Percentiles rank a stretch among this genome's conserved stretches.
These are phyloP conservation scores for Boletus speciosus DNA, from an alignment of 768 basidiomycete species.

Conservation along the genomic window DNA sequence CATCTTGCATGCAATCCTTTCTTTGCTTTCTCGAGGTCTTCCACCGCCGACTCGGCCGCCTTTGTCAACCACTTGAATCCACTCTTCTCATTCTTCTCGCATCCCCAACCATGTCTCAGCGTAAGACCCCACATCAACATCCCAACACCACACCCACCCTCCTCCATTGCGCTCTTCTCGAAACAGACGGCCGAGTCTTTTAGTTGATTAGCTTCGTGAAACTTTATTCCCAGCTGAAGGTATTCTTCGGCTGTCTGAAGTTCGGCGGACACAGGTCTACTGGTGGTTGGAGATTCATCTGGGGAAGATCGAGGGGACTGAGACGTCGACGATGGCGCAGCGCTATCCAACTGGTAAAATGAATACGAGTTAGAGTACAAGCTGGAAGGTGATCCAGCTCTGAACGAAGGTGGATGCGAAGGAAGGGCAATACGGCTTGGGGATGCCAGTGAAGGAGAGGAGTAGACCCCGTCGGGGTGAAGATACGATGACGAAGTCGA, in stretches of 20 bases:
- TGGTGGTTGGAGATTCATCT: constrained; percentile 14
- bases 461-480: constrained; percentile 14
- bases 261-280: constrained; percentile 18
- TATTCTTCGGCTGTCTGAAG: constrained; percentile 57
- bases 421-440: constrained; percentile 17
- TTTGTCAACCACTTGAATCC: constrained; percentile 81
- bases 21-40: constrained; percentile 65
- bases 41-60: constrained; percentile 79
- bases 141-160: constrained; percentile 81
- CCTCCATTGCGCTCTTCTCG: constrained; percentile 68
- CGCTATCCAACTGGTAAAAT: constrained; percentile 56
- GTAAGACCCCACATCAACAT: constrained; percentile 93
- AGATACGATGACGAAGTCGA: constrained; percentile 11
- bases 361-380: constrained; percentile 62
- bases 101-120: constrained; percentile 86
- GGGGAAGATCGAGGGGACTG: constrained; percentile 13
- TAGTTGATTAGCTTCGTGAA: constrained; percentile 72
- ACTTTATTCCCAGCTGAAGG: constrained; percentile 71
- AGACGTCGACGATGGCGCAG: constrained; percentile 42
- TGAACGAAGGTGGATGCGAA: constrained; percentile 35
- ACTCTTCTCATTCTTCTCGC: constrained; percentile 68
- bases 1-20: constrained; percentile 50
- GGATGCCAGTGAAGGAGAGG: constrained; percentile 14
- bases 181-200: constrained; percentile 68
- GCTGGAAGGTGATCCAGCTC: constrained; percentile 38